Evolutionary conservation across 108 stramenopile genomes (phyloP).

Genomic region (Seminavis robusta): DNA sequence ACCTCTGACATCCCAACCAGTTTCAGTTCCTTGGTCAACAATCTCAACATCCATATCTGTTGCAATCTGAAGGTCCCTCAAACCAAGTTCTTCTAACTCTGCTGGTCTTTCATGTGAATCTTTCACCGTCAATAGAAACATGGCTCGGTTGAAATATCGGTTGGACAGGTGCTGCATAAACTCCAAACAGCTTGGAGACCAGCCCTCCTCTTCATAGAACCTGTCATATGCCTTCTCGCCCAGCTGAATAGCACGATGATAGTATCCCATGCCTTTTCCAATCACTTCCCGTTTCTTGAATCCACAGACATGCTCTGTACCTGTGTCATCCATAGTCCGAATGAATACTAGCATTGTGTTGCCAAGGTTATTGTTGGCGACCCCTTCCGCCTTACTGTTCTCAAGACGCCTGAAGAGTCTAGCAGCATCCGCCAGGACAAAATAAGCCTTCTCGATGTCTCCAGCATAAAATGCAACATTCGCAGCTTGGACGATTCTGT

Average conservation of each 20-base stretch:
- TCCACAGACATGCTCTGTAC: conserved; percentile 11
- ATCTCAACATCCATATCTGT: conserved; percentile 40
- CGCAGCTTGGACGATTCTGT: conserved; percentile 27
- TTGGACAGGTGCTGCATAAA: conserved; percentile 46
- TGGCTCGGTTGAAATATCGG: conserved; percentile 41
- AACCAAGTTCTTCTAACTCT: conserved; percentile 24
- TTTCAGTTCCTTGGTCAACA: conserved; percentile 31
- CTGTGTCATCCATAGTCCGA: conserved; percentile 18
- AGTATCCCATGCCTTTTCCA: conserved; percentile 23
- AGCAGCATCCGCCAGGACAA: conserved; percentile 29
- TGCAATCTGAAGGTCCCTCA: conserved; percentile 28
- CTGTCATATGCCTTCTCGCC: conserved; percentile 29
- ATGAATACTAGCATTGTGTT: conserved; percentile 47
- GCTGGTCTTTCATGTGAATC: conserved; percentile 22
- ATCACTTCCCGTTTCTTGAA: conserved; percentile 3
- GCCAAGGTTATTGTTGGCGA: conserved; percentile 48
- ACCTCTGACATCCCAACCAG: conserved; percentile 28
- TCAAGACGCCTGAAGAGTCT: conserved; percentile 31
- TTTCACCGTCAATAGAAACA: conserved; percentile 33
- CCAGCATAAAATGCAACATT: conserved; percentile 48
- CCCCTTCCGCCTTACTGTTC: conserved; percentile 51
- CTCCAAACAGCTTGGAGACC: conserved; percentile 19
- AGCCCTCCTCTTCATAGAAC: conserved; percentile 23
- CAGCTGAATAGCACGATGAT: conserved; percentile 11
- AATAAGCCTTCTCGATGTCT: conserved; percentile 33